Base-by-base conservation (phyloP, 75 land plant genomes). In the Picea sitchensis region DNA sequence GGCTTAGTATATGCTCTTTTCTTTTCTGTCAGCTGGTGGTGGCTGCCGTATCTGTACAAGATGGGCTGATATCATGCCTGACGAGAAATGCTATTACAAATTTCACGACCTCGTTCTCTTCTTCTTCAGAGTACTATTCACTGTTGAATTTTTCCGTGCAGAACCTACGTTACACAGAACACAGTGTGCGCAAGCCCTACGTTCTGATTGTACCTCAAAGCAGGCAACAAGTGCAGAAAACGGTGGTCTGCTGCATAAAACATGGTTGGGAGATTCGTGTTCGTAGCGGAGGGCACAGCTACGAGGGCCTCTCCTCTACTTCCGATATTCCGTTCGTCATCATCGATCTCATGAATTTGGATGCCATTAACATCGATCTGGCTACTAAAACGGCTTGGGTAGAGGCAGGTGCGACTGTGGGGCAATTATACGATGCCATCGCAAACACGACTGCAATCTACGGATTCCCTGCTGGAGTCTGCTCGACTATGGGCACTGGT, bases 401-500 rank as follows among this genome's bases (percentile, higher is more conserved):
- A 65, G 82, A 81, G 59, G 58, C 80, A 17, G 86, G 86, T 30
- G 86, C 86, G 0, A 84, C 86, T 11, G 76, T 84, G 1, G 86
- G 86, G 7, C 76, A 84, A 73, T 6, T 63, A 34, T 84, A 84
- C 77, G 18, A 61, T 67, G 77, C 76, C 69, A 76, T 84, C 12
- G 80, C 77, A 47, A 26, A 13, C 2, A 18, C 7, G 51, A 59
- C 79, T 18, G 15, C 41, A 9, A 14, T 12, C 51, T 65, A 71
- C 51, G 86, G 59, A 21, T 81, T 86, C 61, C 80, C 90, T 1
- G 83, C 85, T 1, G 90, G 90, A 13, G 68, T 59, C 14, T 88
- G 90, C 78, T 62, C 82, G 13, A 83, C 85, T 2, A 84, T 88
- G 71, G 90, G 90, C 31, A 30, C 56, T 1, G 88, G 83, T 3